Percentiles rank a stretch among this genome's conserved stretches.
These are phyloP conservation scores for Domatiomyces catenatus DNA, from an alignment of 2,329 filamentous ascomycete genomes.

Conservation along the genomic window DNA sequence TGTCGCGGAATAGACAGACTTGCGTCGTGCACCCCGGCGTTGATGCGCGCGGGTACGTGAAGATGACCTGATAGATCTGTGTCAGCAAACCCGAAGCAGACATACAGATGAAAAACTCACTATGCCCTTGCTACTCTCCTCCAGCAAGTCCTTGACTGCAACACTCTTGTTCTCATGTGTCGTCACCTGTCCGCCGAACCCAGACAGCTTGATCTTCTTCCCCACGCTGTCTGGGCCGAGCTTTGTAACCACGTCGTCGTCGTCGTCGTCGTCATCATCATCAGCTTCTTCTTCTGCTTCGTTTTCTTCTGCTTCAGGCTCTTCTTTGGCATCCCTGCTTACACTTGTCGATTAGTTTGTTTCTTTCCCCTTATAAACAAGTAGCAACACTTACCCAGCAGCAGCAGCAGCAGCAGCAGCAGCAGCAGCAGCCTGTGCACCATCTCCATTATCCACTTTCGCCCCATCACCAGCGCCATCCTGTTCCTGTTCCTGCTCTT, in stretches of 20 bases:
- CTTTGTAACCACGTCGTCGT: not conserved
- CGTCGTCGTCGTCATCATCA: not conserved
- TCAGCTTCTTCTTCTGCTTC: not conserved
- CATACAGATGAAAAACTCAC: constrained; percentile 30
- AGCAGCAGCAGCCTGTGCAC: too few species aligned
- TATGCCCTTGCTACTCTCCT: not conserved
- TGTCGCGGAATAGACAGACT: constrained; percentile 83
- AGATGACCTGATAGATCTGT: constrained; percentile 5
- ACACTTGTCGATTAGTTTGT: too few species aligned
- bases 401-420: too few species aligned
- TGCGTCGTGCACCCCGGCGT: constrained; percentile 93
- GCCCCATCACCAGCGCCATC: not conserved
- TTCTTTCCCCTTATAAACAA: not conserved
- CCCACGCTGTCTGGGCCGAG: constrained; percentile 24
- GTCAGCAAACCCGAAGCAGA: too few species aligned
- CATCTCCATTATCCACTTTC: not conserved
- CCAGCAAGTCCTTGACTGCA: constrained; percentile 53
- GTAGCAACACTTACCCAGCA: not conserved
- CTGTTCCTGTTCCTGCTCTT: not conserved
- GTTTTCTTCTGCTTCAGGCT: not conserved
- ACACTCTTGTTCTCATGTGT: constrained; percentile 72
- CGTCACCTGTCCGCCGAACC: constrained; percentile 56
- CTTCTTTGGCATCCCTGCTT: too few species aligned
- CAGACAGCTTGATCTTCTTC: constrained; percentile 37
- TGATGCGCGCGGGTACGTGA: constrained; percentile 89